Evolutionary conservation across 208 protist species (phyloP).

Genomic region (Tritrichomonas musculus): DNA sequence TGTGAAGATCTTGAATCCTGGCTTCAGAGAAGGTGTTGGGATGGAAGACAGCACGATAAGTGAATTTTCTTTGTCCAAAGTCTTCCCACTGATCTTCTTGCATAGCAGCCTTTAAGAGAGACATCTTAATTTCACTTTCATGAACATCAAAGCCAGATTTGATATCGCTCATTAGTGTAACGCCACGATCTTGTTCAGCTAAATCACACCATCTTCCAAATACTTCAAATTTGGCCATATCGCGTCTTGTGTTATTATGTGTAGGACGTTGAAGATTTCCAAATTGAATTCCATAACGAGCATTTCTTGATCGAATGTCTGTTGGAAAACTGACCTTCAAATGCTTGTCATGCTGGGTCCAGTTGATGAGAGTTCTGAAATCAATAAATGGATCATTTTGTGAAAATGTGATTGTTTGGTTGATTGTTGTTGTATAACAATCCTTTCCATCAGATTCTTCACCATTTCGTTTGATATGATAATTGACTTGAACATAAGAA

Average conservation of each 20-base stretch:
- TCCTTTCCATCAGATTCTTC: neutral
- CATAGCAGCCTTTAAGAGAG: neutral
- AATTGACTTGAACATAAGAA: neutral
- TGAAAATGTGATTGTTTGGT: neutral
- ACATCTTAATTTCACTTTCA: neutral
- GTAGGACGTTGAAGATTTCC: neutral
- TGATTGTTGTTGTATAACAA: neutral
- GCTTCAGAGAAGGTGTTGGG: too few relatives aligned
- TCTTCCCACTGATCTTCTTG: slow-evolving; percentile 1
- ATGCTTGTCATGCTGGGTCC: slow-evolving; percentile 23
- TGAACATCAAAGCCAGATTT: neutral
- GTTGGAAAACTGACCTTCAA: neutral
- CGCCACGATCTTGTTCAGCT: neutral
- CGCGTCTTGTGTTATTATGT: neutral
- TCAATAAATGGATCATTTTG: neutral
- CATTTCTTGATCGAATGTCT: neutral
- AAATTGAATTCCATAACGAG: neutral
- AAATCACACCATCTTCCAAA: neutral
- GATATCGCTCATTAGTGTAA: neutral
- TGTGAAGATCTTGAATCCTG: neutral
- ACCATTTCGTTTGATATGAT: neutral
- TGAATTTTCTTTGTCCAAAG: neutral
- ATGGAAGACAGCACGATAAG: neutral
- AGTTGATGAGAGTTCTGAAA: neutral
- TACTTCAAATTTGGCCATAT: slow-evolving; percentile 3